Base-by-base conservation (phyloP, 495 filamentous ascomycete genomes). In the Eremomyces bilateralis region DNA sequence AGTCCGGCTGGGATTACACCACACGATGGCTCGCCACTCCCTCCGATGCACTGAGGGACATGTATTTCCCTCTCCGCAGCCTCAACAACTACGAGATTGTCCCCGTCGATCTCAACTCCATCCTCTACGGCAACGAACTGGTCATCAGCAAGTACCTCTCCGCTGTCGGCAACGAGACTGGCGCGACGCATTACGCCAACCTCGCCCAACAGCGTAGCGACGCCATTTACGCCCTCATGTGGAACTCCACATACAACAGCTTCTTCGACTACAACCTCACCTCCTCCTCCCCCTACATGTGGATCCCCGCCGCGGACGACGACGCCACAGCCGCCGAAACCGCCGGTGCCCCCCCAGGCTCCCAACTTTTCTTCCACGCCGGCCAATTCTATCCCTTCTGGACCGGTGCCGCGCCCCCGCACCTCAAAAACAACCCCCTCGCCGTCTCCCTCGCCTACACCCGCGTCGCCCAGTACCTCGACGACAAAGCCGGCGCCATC, bases 241-340 rank as follows among this genome's bases (percentile, higher is more conserved):
- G 45, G 44, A 38, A 47, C 29, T 21, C 15, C 4, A 36, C 38
- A 22, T 35, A 47, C 37, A 39, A 37, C 30, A 29, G 34, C 36
- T 50, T 42, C 39, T 50, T 50, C 29, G 47, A 50, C 37, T 50
- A 50, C 39, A 50, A 50, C 36, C 29, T 50, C n/a, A 48, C 44
- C 6, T 40, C 47, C 1, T 33, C 32, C 0, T n/a, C 31, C 10
- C 42, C 42, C n/a, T 41, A 50, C 37, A 31, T 42, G 30, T 47
- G 36, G 18, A 29, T 27, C 6, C 24, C 24, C 6, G 13, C 6
- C 8, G 21, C 33, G 0, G 47, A 50, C 22, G 36, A 44, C 29
- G 35, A 40, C 1, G 34, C 34, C 2, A 37, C 38, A 3, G 4
- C 8, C 3, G 15, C 28, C 1, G 41, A 49, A 15, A 36, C 29